Conservation (phyloP, 2,329 filamentous ascomycete species). For the Apiospora koreana region DNA sequence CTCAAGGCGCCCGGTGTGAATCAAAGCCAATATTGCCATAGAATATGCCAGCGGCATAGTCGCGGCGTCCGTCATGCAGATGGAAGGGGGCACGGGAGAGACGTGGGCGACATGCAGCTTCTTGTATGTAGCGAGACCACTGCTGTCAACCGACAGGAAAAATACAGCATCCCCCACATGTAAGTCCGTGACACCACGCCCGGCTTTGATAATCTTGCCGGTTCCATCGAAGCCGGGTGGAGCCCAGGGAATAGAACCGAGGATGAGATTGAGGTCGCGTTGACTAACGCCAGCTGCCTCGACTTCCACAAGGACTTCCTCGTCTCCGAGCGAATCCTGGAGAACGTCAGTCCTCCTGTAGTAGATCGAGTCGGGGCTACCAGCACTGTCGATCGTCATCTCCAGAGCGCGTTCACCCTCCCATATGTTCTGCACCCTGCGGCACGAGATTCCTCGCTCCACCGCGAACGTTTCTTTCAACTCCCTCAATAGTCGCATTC, state of each 20-base stretch:
- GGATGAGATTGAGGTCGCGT: constrained; percentile 23
- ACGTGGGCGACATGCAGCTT: constrained; percentile 19
- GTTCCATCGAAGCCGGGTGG: constrained; percentile 17
- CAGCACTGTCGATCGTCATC: constrained; percentile 26
- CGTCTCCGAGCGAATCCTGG: constrained; percentile 25
- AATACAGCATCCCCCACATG: constrained; percentile 16
- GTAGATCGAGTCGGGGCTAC: constrained; percentile 27
- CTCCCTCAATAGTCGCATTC: constrained; percentile 14
- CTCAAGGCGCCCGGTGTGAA: constrained; percentile 1
- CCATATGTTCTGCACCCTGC: constrained; percentile 25
- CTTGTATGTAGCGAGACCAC: constrained; percentile 21
- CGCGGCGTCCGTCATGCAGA: constrained; percentile 17
- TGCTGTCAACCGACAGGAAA: constrained; percentile 17
- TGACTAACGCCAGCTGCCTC: constrained; percentile 29
- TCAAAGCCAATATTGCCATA: constrained; percentile 13
- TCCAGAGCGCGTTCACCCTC: constrained; percentile 21
- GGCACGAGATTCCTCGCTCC: constrained; percentile 18
- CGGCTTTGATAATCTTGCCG: constrained; percentile 14
- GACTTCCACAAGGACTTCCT: constrained; percentile 35
- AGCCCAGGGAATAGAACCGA: constrained; percentile 25
- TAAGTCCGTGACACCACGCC: constrained; percentile 10
- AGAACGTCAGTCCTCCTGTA: constrained; percentile 20
- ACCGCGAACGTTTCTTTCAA: constrained; percentile 19
- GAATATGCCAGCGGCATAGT: constrained; percentile 17
- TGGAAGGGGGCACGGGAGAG: constrained; percentile 13